phyloP scores from a whole-genome alignment of 2,329 filamentous ascomycete genomes.

The Fusarium tjaetaba region DNA sequence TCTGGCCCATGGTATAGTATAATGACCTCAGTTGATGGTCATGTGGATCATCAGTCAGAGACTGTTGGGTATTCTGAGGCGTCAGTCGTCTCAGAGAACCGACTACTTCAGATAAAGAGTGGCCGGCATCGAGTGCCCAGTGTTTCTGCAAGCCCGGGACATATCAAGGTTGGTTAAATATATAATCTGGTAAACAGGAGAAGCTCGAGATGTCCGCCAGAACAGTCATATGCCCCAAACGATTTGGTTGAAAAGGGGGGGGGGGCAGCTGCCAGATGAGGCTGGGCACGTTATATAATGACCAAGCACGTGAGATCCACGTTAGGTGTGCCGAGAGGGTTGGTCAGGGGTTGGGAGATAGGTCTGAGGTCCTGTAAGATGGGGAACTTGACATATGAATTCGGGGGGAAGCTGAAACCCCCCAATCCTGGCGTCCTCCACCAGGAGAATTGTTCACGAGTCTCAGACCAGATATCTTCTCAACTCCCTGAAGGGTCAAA shows the following conservation, averaged over 20 bases:
- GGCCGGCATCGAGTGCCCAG: too few relatives aligned
- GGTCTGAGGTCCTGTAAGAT: background rate
- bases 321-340: background rate
- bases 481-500: background rate
- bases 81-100: too few relatives aligned
- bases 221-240: background rate
- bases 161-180: too few relatives aligned
- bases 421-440: background rate
- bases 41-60: too few relatives aligned
- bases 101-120: too few relatives aligned
- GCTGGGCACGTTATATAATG: background rate
- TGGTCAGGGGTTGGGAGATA: background rate
- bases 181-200: too few relatives aligned
- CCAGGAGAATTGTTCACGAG: background rate
- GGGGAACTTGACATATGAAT: background rate
- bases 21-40: background rate
- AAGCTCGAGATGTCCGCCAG: background rate
- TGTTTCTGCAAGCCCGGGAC: too few relatives aligned
- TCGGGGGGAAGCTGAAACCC: background rate
- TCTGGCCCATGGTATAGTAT: background rate
- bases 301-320: fast-evolving
- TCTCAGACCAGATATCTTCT: background rate
- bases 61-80: too few relatives aligned
- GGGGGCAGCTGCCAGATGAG: background rate
- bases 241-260: background rate